A percentile compares a stretch with the other conserved stretches of the same genome.
Evolutionary conservation across 345 rosid species (phyloP).

Genomic region (Eucalyptus shirleyi): DNA sequence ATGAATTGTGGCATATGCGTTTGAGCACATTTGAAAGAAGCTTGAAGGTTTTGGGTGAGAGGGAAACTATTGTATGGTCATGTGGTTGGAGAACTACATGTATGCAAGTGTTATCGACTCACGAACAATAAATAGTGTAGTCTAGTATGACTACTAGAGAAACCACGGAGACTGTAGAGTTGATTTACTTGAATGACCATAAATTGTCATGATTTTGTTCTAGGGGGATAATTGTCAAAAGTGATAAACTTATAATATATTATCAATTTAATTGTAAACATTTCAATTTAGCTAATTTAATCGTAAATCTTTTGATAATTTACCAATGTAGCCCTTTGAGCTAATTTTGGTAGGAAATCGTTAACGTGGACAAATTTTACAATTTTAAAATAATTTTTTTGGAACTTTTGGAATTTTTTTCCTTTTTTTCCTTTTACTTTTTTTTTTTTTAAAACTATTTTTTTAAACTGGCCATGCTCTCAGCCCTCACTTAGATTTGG

Average conservation of each 20-base stretch:
- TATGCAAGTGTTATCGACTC: not conserved
- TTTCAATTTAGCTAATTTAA: not conserved
- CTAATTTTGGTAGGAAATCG: not conserved
- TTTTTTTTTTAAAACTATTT: too few species aligned
- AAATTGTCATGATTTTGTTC: not conserved
- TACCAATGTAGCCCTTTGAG: not conserved
- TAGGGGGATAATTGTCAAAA: not conserved
- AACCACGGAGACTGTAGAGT: not conserved
- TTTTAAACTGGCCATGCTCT: too few species aligned
- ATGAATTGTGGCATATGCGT: not conserved
- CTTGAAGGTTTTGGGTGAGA: not conserved
- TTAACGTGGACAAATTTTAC: not conserved
- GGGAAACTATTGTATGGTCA: not conserved
- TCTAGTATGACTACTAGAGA: not conserved
- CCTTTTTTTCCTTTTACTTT: fast-evolving
- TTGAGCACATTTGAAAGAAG: not conserved
- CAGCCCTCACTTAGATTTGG: not conserved
- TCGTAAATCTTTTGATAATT: not conserved
- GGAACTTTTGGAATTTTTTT: not conserved
- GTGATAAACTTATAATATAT: not conserved
- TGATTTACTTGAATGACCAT: not conserved
- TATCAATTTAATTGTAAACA: not conserved
- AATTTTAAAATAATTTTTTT: not conserved
- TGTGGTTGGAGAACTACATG: not conserved
- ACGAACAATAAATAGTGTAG: not conserved